Base-by-base conservation (phyloP, 768 basidiomycete species). In the Auricularia heimuer region DNA sequence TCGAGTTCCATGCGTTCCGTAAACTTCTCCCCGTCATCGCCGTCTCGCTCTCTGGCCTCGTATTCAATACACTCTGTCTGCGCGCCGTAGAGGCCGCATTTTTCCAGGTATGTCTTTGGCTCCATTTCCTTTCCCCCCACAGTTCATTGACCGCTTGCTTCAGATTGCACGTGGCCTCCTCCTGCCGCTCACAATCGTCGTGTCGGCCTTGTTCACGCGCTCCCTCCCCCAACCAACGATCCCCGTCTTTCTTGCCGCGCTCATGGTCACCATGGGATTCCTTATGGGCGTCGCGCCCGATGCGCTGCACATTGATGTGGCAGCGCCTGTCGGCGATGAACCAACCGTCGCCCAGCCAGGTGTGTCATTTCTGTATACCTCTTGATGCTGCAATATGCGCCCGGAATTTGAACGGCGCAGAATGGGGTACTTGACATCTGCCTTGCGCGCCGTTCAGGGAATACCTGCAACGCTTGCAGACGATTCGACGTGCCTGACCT, bases 111-210 rank as follows among this genome's bases (percentile, higher is more conserved):
- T 42, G 39, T 42, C 2, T 8, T 42, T 42, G 8, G 29, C 29
- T 29, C 29, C 29, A 29, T 29, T 29, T 29, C 29, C 29, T 29
- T 29, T 29, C 29, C 29, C 2, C 29, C 29, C 29, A 29, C 29
- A 0, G 29, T 29, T 29, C 29, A 29, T 29, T 29, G 29, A 29
- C 29, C 29, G 2, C 29, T 29, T 29, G 29, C 29, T 56, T 24
- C 74, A 93, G 87, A 91, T 95, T 70, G 92, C 92, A 1, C 79
- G 92, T 68, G 92, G 92, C 0, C 81, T 95, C 44, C 87, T 91
- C 3, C 80, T 95, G 3, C 92, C 92, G 0, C 79, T 91, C 61
- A 95, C 92, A 1, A 90, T 94, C 64, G 67, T 83, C 33, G 84
- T 92, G 54, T 88, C 89, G 2, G 86, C 85, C 45, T 54, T 84